Evolutionary conservation across 2,329 filamentous ascomycete genomes (phyloP), one percentile per base, ranked within the genome.

Genomic region (Hysterium pulicare): DNA sequence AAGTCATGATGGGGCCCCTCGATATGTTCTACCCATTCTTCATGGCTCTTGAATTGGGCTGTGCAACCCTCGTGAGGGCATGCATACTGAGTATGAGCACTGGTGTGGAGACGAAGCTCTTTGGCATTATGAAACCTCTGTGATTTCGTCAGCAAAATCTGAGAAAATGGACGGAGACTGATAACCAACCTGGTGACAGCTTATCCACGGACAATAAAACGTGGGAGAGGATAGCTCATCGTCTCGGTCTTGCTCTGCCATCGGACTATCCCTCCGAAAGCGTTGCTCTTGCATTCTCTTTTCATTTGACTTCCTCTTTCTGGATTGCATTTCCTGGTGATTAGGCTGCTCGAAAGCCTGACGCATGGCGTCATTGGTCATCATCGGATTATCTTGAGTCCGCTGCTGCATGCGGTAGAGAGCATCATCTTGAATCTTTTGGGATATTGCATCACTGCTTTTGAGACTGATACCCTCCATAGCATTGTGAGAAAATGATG

Each of bases 201-300:
- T 51, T n/a, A 52, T 41, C 47, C 51, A 56, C 5, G 54, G 51
- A 38, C 54, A 57, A 38, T 55, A 51, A 39, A 57, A 57, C 2
- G 38, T 33, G 33, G 46, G 42, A 6, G 20, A 24, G n/a, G 28
- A 15, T 8, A 11, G 15, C 16, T 48, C 39, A 34, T 48, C 34
- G n/a, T 45, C 37, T 30, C 9, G 20, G 26, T 20, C 38, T 26
- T 35, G 34, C n/a, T 44, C 44, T n/a, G 24, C 24, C 30, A 31
- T 35, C 16, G 33, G 32, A 17, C 33, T 46, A 30, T 42, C 34
- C 15, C 22, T 28, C 16, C 23, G 37, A n/a, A 9, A 4, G 13
- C 16, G 19, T 15, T 44, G 21, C 6, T 32, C 21, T 21, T 38
- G 17, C 20, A 17, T 33, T 33, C 21, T 19, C 4, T 10, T 33